These are phyloP conservation scores for Benincasa hispida DNA, from an alignment of 306 rosid species.

Conservation along the genomic window DNA sequence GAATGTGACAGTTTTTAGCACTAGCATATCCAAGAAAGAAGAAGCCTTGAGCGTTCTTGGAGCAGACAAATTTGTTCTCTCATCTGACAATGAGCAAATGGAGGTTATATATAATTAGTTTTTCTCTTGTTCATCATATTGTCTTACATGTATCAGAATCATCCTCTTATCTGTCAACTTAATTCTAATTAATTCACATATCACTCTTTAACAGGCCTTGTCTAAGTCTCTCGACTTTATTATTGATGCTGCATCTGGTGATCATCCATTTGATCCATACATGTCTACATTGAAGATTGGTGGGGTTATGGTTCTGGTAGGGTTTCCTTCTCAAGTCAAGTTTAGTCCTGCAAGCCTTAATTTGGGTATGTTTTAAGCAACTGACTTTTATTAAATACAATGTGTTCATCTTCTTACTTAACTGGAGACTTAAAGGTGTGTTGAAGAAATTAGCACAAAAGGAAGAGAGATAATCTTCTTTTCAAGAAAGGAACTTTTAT, in stretches of 20 bases:
- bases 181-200: conserved; percentile 5
- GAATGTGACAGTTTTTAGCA: conserved; percentile 61
- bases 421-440: not conserved
- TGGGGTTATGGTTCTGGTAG: conserved; percentile 54
- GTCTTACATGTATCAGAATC: not conserved
- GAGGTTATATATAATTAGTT: conserved; percentile 22
- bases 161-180: not conserved
- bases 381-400: not conserved
- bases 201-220: conserved; percentile 34
- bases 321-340: conserved; percentile 71
- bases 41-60: conserved; percentile 64
- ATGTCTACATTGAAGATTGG: conserved; percentile 51
- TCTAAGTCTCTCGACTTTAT: conserved; percentile 59
- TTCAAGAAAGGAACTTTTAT: too few relatives aligned
- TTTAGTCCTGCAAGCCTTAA: conserved; percentile 52
- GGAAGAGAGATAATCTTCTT: too few relatives aligned
- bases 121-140: conserved; percentile 1
- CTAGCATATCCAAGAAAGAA: conserved; percentile 72
- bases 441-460: too few relatives aligned
- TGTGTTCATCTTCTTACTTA: not conserved
- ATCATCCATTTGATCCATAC: conserved; percentile 77
- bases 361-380: conserved; percentile 29
- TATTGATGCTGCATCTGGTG: conserved; percentile 77
- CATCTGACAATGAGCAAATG: conserved; percentile 66
- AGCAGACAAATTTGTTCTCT: conserved; percentile 64